phyloP scores from a whole-genome alignment of 176 grass and related monocot genomes.

The Carex cristatella region DNA sequence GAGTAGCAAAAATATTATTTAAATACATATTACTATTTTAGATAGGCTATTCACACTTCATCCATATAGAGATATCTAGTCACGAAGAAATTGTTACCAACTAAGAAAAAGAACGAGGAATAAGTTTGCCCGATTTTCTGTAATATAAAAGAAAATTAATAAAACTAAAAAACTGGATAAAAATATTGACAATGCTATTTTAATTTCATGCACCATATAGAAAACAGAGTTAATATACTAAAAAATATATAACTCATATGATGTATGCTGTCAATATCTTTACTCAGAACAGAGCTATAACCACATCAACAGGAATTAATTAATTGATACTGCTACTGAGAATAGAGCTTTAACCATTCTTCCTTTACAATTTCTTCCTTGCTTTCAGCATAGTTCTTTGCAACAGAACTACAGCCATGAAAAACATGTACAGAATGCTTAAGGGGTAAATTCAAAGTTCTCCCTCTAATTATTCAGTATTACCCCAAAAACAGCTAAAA shows the following conservation, averaged over 20 bases:
- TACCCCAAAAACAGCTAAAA: slow-evolving; percentile 16
- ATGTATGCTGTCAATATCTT: too few relatives aligned
- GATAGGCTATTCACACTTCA: too few relatives aligned
- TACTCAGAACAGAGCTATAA: too few relatives aligned
- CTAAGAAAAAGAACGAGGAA: background rate
- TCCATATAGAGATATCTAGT: background rate
- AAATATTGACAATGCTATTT: too few relatives aligned
- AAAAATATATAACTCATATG: too few relatives aligned
- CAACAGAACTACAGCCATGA: background rate
- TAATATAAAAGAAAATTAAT: background rate
- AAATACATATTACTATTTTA: too few relatives aligned
- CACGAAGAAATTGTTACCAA: background rate
- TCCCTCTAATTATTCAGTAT: background rate
- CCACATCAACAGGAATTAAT: background rate
- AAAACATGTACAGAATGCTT: background rate
- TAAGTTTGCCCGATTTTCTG: background rate
- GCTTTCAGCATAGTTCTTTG: slow-evolving; percentile 2
- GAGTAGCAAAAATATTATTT: too few relatives aligned
- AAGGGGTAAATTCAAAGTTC: background rate
- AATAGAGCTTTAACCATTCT: slow-evolving; percentile 2
- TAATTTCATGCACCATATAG: too few relatives aligned
- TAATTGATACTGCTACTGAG: background rate
- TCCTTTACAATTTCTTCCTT: slow-evolving; percentile 15
- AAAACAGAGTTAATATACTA: too few relatives aligned
- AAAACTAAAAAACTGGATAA: background rate